A percentile compares a stretch with the other conserved stretches of the same genome.
These are phyloP conservation scores for Globisporangium spinosum DNA, from an alignment of 352 stramenopile species.

Conservation along the genomic window DNA sequence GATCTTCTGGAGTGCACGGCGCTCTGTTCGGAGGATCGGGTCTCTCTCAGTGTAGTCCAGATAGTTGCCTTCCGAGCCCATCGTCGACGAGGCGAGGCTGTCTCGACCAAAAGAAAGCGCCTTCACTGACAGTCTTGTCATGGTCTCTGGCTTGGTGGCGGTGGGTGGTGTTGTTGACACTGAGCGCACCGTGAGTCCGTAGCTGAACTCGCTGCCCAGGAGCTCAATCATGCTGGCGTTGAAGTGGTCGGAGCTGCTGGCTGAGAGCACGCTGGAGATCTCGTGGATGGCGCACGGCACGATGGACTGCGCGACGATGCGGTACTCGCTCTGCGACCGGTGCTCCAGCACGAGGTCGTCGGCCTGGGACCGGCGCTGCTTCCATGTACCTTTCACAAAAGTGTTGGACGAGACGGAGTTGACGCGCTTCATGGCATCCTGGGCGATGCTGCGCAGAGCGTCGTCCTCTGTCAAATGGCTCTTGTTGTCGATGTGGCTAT, in stretches of 20 bases:
- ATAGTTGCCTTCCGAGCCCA: conserved; percentile 17
- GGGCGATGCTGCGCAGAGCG: conserved; percentile 10
- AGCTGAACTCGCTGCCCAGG: conserved; percentile 23
- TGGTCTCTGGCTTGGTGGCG: background rate
- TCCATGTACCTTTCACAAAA: conserved; percentile 18
- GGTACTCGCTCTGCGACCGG: conserved; percentile 17
- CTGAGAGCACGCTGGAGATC: conserved; percentile 21
- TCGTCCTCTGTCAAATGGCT: conserved; percentile 12
- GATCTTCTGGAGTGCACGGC: conserved; percentile 21
- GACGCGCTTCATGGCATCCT: conserved; percentile 11
- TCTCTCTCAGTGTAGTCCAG: conserved; percentile 25
- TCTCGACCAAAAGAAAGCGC: conserved; percentile 19
- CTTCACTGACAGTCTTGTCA: conserved; percentile 19
- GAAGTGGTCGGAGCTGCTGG: conserved; percentile 23
- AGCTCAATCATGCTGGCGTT: conserved; percentile 31
- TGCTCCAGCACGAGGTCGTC: conserved; percentile 19
- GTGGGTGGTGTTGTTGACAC: conserved; percentile 5
- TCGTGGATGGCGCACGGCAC: conserved; percentile 26
- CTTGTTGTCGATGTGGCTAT: background rate
- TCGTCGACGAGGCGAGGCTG: conserved; percentile 8
- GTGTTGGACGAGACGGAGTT: conserved; percentile 12
- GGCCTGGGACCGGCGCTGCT: conserved; percentile 9
- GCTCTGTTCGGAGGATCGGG: background rate
- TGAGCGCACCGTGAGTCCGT: conserved; percentile 23
- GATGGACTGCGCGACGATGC: conserved; percentile 19